Evolutionary conservation across 805 yeast genomes (phyloP).

Genomic region (Diddensiella santjacobensis): DNA sequence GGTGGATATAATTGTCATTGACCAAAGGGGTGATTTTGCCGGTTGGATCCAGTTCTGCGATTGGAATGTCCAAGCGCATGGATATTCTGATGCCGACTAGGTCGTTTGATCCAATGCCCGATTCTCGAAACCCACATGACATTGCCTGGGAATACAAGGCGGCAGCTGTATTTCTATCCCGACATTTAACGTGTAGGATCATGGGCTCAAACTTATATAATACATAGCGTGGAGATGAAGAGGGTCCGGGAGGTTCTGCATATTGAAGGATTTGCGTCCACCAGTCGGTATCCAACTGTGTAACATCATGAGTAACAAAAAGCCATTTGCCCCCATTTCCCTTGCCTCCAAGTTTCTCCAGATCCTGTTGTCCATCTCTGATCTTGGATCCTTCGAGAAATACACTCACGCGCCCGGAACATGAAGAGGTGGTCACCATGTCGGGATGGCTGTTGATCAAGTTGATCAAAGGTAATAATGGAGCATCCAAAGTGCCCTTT

Average conservation of each 20-base stretch:
- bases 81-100: slow-evolving; percentile 75
- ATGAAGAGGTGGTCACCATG: slow-evolving; percentile 83
- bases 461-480: slow-evolving; percentile 67
- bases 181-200: slow-evolving; percentile 78
- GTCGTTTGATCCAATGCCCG: slow-evolving; percentile 77
- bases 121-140: slow-evolving; percentile 82
- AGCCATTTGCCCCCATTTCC: slow-evolving; percentile 85
- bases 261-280: slow-evolving; percentile 21
- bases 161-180: slow-evolving; percentile 56
- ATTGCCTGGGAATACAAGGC: slow-evolving; percentile 64
- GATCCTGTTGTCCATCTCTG: slow-evolving; percentile 14
- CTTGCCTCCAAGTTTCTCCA: slow-evolving; percentile 64
- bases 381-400: slow-evolving; percentile 69
- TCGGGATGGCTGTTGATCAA: slow-evolving; percentile 59
- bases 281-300: slow-evolving; percentile 38
- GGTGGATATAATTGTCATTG: slow-evolving; percentile 44
- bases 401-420: slow-evolving; percentile 83
- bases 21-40: slow-evolving; percentile 43
- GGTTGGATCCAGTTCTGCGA: slow-evolving; percentile 53
- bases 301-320: slow-evolving; percentile 66
- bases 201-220: slow-evolving; percentile 82
- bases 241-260: slow-evolving; percentile 1
- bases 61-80: slow-evolving; percentile 70
- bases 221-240: slow-evolving; percentile 42
- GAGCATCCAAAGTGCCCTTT: slow-evolving; percentile 77